These are phyloP conservation scores for Chamaecrista fasciculata DNA, from an alignment of 306 rosid genomes.

Conservation along the genomic window DNA sequence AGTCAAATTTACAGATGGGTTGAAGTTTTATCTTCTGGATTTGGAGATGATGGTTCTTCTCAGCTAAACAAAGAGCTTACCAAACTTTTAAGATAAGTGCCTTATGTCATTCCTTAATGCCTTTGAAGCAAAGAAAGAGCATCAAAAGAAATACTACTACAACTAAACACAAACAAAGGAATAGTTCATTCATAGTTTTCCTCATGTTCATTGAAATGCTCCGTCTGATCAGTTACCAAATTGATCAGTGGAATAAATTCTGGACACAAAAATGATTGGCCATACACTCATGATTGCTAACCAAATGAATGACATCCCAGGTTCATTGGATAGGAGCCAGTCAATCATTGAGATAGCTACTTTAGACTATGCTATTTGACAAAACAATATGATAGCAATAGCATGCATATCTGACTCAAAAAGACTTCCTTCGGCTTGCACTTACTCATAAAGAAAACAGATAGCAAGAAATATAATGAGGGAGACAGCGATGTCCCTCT, in stretches of 20 bases:
- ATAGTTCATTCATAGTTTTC: constrained; percentile 14
- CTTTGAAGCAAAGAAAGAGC: constrained; percentile 20
- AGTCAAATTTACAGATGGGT: constrained; percentile 8
- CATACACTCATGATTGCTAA: background rate
- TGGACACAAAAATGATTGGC: background rate
- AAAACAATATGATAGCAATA: too few relatives aligned
- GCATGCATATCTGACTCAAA: constrained; percentile 16
- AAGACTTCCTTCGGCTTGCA: background rate
- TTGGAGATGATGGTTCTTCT: background rate
- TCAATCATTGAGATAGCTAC: background rate
- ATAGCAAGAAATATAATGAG: background rate
- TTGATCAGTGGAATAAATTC: constrained; percentile 14
- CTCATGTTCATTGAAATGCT: constrained; percentile 1
- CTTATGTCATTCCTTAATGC: background rate
- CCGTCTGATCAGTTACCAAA: constrained; percentile 1
- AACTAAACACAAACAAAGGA: constrained; percentile 4
- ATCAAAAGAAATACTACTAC: background rate
- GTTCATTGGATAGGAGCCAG: constrained; percentile 14
- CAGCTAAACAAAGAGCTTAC: constrained; percentile 6
- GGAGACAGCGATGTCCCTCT: background rate
- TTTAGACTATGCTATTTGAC: background rate
- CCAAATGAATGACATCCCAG: background rate
- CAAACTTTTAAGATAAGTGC: background rate
- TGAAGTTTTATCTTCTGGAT: constrained; percentile 16
- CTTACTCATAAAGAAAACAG: background rate